Evolutionary conservation across 495 filamentous ascomycete genomes (phyloP).

Genomic region (Penicillium bialowiezense): DNA sequence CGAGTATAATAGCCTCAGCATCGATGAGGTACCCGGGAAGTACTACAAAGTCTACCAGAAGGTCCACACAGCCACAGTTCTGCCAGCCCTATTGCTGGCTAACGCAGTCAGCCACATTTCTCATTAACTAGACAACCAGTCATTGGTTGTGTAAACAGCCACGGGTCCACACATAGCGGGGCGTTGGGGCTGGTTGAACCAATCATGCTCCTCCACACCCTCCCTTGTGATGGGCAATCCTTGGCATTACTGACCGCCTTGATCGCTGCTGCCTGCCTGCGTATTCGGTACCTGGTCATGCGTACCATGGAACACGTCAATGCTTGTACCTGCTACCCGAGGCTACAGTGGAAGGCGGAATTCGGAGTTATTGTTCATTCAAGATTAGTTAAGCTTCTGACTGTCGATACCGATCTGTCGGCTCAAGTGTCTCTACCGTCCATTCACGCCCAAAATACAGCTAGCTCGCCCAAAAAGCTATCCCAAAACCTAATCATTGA

Average conservation of each 20-base stretch:
- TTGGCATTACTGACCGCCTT: slow-evolving; percentile 19
- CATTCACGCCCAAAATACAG: neutral
- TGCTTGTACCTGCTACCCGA: slow-evolving; percentile 1
- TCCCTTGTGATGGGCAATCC: neutral
- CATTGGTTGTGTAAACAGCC: slow-evolving; percentile 10
- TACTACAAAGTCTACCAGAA: neutral
- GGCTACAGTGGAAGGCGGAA: too few relatives aligned
- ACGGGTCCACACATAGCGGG: neutral
- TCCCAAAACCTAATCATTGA: neutral
- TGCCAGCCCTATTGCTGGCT: slow-evolving; percentile 22
- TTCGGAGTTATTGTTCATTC: neutral
- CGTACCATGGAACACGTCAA: neutral
- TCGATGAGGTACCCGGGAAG: neutral
- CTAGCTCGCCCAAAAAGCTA: too few relatives aligned
- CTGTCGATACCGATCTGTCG: neutral
- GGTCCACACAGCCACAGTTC: slow-evolving; percentile 19
- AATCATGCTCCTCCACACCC: neutral
- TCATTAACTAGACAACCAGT: neutral
- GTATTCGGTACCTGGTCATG: neutral
- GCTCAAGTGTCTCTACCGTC: neutral
- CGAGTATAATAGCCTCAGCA: too few relatives aligned
- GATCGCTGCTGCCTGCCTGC: slow-evolving; percentile 22
- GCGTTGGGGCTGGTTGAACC: too few relatives aligned
- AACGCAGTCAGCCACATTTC: slow-evolving; percentile 20
- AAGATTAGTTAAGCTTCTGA: slow-evolving; percentile 1